phyloP scores from a whole-genome alignment of 1,284 basidiomycete species.

The Naganishia cerealis region DNA sequence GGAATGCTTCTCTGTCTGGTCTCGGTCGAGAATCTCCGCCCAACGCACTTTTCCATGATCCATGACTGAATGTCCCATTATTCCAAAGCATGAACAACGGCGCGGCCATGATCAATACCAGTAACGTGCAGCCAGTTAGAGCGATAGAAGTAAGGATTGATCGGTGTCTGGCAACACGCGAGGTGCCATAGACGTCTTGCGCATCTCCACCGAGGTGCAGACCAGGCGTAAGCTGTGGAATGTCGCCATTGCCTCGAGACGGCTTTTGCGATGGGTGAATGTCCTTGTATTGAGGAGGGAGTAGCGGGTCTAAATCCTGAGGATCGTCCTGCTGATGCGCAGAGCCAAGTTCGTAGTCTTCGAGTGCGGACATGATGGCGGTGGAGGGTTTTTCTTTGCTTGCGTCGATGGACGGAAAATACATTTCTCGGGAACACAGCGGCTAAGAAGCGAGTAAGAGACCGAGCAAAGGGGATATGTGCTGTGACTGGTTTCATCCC shows the following conservation, averaged over 20 bases:
- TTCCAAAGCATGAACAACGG: conserved; percentile 38
- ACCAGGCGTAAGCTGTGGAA: not conserved
- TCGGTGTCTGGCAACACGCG: not conserved
- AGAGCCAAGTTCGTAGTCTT: conserved; percentile 9
- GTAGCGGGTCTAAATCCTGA: conserved; percentile 41
- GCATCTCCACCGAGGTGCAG: conserved; percentile 1
- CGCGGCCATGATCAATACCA: conserved; percentile 39
- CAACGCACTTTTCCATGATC: conserved; percentile 40
- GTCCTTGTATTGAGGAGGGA: conserved; percentile 44
- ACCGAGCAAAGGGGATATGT: too few species aligned
- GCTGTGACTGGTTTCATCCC: too few species aligned
- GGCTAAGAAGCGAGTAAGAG: not conserved
- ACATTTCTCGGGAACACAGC: conserved; percentile 2
- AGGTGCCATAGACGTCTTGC: not conserved
- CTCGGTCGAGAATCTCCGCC: conserved; percentile 29
- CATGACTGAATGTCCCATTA: conserved; percentile 44
- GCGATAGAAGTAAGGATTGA: conserved; percentile 30
- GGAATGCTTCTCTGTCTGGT: conserved; percentile 44
- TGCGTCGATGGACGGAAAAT: not conserved
- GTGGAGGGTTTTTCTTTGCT: not conserved
- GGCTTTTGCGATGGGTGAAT: conserved; percentile 24
- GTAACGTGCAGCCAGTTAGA: conserved; percentile 39
- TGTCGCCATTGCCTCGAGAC: conserved; percentile 27
- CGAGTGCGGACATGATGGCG: conserved; percentile 13
- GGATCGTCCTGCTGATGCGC: not conserved